Percentiles rank a stretch among this genome's conserved stretches.
phyloP scores from a whole-genome alignment of 495 filamentous ascomycete species.

The Talaromyces wortmannii region DNA sequence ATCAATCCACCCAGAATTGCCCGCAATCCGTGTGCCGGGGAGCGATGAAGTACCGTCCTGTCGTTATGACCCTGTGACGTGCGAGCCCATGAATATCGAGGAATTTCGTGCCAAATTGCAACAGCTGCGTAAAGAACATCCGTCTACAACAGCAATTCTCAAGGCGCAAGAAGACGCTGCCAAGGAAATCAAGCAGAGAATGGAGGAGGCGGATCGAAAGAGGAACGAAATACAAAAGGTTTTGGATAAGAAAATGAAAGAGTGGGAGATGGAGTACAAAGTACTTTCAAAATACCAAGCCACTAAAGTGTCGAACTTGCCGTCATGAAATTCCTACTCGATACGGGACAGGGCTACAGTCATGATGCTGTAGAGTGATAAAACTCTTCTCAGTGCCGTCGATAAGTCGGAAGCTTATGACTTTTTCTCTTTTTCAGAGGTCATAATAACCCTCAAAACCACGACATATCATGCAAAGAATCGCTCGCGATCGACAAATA shows the following conservation, averaged over 20 bases:
- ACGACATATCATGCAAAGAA: too few relatives aligned
- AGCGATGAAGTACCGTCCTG: conserved; percentile 21
- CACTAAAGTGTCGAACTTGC: background rate
- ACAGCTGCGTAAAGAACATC: conserved; percentile 28
- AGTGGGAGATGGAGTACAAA: conserved; percentile 38
- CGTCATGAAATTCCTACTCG: background rate
- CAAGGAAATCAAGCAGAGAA: conserved; percentile 29
- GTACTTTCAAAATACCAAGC: conserved; percentile 36
- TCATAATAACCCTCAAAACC: too few relatives aligned
- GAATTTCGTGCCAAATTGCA: conserved; percentile 27
- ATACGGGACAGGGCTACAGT: background rate
- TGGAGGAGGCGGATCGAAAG: conserved; percentile 32
- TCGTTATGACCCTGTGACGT: conserved; percentile 33
- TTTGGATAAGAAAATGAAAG: conserved; percentile 40
- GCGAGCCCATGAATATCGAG: conserved; percentile 18
- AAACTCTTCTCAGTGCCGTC: too few relatives aligned
- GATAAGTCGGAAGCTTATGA: too few relatives aligned
- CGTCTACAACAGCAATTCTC: conserved; percentile 27
- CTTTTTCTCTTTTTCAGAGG: too few relatives aligned
- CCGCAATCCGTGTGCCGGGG: conserved; percentile 29
- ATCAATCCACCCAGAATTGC: conserved; percentile 33
- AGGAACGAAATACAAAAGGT: conserved; percentile 32
- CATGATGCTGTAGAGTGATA: background rate
- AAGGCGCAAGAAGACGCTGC: conserved; percentile 33
- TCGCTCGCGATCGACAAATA: too few relatives aligned